phyloP scores from a whole-genome alignment of 1,284 basidiomycete genomes.

The Sparassis latifolia region DNA sequence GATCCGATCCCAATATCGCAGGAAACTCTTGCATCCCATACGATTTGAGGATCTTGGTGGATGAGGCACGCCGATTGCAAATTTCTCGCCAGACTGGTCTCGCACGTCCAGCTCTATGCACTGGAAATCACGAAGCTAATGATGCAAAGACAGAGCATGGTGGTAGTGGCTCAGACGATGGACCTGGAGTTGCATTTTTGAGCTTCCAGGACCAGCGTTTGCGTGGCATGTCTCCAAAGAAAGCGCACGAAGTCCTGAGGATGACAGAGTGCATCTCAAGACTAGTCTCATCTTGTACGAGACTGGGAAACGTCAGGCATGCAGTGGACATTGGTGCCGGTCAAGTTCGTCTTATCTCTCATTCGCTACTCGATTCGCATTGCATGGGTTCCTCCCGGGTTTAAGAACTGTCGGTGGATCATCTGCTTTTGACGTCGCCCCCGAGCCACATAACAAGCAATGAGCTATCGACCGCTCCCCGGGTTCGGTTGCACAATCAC shows the following conservation, averaged over 20 bases:
- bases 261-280: slow-evolving; percentile 35
- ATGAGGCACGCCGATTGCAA: slow-evolving; percentile 14
- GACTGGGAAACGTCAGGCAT: slow-evolving; percentile 22
- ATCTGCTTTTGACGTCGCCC: no score
- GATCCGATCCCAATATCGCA: not conserved
- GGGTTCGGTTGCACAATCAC: no score
- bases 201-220: slow-evolving; percentile 3
- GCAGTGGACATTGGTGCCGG: slow-evolving; percentile 49
- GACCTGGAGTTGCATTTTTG: not conserved
- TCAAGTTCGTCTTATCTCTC: slow-evolving; percentile 32
- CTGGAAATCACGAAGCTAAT: no score
- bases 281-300: slow-evolving; percentile 17
- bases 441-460: no score
- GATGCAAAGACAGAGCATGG: no score
- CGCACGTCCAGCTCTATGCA: not conserved
- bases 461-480: no score
- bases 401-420: no score
- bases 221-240: slow-evolving; percentile 48
- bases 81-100: slow-evolving; percentile 9
- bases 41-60: slow-evolving; percentile 7
- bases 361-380: not conserved
- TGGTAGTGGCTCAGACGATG: not conserved
- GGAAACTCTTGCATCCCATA: slow-evolving; percentile 6
- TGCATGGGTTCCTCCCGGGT: not conserved
- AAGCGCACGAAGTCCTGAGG: slow-evolving; percentile 43